These are phyloP conservation scores for Yamadazyma dushanensis DNA, from an alignment of 1,139 yeast genomes.

Conservation along the genomic window DNA sequence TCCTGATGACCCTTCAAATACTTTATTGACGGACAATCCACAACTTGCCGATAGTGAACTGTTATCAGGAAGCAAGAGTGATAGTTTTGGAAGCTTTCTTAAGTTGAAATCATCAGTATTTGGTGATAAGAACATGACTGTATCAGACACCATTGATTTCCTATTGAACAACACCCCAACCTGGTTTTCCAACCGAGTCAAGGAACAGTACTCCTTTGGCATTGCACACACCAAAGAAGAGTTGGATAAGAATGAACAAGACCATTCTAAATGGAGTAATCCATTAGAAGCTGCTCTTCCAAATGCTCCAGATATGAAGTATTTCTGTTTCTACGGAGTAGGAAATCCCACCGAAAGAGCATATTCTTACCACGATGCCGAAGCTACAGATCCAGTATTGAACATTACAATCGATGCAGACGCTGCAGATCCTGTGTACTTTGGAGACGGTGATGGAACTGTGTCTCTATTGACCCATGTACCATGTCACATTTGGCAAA, in stretches of 20 bases:
- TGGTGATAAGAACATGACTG: slow-evolving; percentile 51
- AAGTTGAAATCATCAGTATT: slow-evolving; percentile 47
- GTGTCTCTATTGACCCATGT: slow-evolving; percentile 83
- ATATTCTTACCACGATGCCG: slow-evolving; percentile 64
- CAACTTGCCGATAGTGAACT: slow-evolving; percentile 19
- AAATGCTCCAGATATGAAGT: slow-evolving; percentile 87
- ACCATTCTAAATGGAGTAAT: slow-evolving; percentile 83
- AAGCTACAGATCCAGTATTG: slow-evolving; percentile 56
- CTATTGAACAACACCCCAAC: slow-evolving; percentile 64
- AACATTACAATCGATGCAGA: slow-evolving; percentile 70
- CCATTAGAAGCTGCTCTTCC: slow-evolving; percentile 92
- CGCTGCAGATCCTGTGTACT: slow-evolving; percentile 57
- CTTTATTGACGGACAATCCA: slow-evolving; percentile 23
- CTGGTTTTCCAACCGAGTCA: slow-evolving; percentile 70
- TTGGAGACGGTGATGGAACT: slow-evolving; percentile 97
- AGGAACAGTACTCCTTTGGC: slow-evolving; percentile 78
- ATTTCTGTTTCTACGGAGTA: slow-evolving; percentile 90
- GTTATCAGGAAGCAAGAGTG: slow-evolving; percentile 29
- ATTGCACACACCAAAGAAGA: slow-evolving; percentile 61
- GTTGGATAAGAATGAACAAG: slow-evolving; percentile 60
- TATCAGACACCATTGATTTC: slow-evolving; percentile 65
- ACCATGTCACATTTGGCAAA: slow-evolving; percentile 82
- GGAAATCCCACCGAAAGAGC: slow-evolving; percentile 96
- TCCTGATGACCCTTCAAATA: slow-evolving; percentile 59
- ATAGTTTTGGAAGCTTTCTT: slow-evolving; percentile 75